These are phyloP conservation scores for Exophiala phaeomuriformis DNA, from an alignment of 2,329 filamentous ascomycete genomes.

Conservation along the genomic window DNA sequence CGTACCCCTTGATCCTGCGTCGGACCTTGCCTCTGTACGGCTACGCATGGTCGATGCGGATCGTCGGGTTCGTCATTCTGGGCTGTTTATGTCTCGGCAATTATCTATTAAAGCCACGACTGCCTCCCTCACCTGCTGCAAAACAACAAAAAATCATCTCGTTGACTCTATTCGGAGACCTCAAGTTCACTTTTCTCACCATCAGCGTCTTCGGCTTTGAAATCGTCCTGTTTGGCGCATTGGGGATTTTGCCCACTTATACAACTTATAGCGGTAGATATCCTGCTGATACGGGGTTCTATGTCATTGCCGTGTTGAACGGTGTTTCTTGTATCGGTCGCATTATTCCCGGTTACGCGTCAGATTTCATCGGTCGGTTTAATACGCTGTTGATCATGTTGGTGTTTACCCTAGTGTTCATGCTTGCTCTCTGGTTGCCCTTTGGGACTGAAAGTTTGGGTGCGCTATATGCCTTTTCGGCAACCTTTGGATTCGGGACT, in stretches of 20 bases:
- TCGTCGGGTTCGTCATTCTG: constrained; percentile 34
- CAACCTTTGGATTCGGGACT: constrained; percentile 45
- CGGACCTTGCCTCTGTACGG: constrained; percentile 31
- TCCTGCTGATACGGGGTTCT: constrained; percentile 34
- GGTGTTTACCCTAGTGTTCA: constrained; percentile 35
- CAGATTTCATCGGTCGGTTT: constrained; percentile 42
- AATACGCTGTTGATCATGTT: constrained; percentile 39
- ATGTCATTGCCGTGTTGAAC: constrained; percentile 42
- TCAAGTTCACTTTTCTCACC: constrained; percentile 39
- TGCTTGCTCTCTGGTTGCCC: constrained; percentile 41
- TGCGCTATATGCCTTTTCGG: constrained; percentile 41
- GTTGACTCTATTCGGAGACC: constrained; percentile 37
- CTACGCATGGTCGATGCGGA: constrained; percentile 34
- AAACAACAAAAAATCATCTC: constrained; percentile 32
- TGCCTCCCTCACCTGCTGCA: constrained; percentile 28
- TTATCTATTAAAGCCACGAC: constrained; percentile 32
- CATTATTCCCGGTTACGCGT: constrained; percentile 39
- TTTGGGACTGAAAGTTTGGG: constrained; percentile 37
- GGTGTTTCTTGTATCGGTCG: constrained; percentile 39
- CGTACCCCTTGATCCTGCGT: constrained; percentile 34
- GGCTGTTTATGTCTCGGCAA: constrained; percentile 32
- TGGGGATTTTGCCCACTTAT: constrained; percentile 44
- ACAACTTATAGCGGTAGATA: constrained; percentile 35
- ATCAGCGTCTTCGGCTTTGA: constrained; percentile 42
- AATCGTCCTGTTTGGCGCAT: constrained; percentile 45